A percentile compares a stretch with the other conserved stretches of the same genome.
Evolutionary conservation across 306 rosid genomes (phyloP).

Genomic region (Vigna trinervia): DNA sequence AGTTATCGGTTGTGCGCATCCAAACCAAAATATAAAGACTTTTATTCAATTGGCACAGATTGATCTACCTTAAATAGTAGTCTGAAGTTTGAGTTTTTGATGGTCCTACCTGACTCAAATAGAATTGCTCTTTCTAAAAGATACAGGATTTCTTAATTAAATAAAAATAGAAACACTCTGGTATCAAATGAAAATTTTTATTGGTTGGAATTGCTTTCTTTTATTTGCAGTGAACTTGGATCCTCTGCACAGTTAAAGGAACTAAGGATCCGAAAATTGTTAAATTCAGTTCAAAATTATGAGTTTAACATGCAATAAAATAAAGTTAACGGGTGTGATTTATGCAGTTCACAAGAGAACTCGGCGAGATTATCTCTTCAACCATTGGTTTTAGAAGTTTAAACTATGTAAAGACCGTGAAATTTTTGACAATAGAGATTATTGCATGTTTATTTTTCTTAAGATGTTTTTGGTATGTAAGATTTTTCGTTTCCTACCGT

Average conservation of each 20-base stretch:
- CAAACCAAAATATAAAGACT: neutral
- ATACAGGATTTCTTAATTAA: no score
- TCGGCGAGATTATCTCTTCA: neutral
- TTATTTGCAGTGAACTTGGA: constrained; percentile 13
- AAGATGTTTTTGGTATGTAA: neutral
- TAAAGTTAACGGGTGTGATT: neutral
- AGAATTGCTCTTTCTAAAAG: no score
- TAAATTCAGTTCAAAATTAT: neutral
- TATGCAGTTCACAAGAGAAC: constrained; percentile 6
- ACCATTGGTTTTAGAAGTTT: neutral
- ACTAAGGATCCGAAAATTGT: neutral
- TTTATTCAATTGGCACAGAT: neutral
- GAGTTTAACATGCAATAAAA: neutral
- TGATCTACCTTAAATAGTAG: neutral
- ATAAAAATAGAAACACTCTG: neutral
- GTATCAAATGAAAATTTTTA: neutral
- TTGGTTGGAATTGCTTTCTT: neutral
- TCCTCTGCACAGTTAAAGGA: neutral
- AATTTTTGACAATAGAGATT: constrained; percentile 3
- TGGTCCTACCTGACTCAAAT: no score
- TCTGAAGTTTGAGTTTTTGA: neutral
- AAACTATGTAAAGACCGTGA: constrained; percentile 16
- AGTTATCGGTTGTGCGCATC: constrained; percentile 9
- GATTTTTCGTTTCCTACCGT: neutral
- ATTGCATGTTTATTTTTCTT: neutral